Base-by-base conservation (phyloP, 768 basidiomycete species). In the Pholiota molesta region DNA sequence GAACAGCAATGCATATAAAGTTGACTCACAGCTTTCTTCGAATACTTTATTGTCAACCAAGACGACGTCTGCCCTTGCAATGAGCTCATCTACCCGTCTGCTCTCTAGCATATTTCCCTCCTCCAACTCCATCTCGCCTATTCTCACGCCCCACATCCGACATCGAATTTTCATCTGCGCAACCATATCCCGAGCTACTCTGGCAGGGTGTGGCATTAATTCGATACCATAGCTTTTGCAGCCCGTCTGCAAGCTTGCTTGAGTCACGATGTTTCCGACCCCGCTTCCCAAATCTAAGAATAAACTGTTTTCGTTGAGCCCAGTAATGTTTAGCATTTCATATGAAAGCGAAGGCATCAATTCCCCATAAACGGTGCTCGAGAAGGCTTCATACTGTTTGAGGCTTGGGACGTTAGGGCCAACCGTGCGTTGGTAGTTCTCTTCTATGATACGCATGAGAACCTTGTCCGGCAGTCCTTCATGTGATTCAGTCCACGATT, bases 361-460 rank as follows among this genome's bases (percentile, higher is more conserved):
- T 71, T 97, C 96, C 62, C 92, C 97, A 69, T 95, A 98, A 28
- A 91, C 92, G 56, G 89, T 89, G 69, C 89, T 89, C 57, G 91
- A 88, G 79, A 96, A 88, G 31, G 92, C 86, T 68, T 86, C 84
- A 73, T 98, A 96, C 66, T 88, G 85, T 69, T 84, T 88, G 57
- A 99, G 81, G 60, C 82, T 84, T 56, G 86, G 85, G n/a, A 95
- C 86, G 68, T 92, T 86, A 0, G 97, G 97, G 5, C 96, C 96
- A 1, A 98, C 95, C 17, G 88, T 86, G 28, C 97, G 86, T 70
- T 98, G 94, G 69, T 99, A 99, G 39, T 89, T 92, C 78, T 98
- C 95, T 47, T 95, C 94, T 56, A 92, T 81, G 52, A 97, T 84
- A 44, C 90, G 87, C 77, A 87, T 81, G 60, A 91, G 78, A 2